phyloP scores from a whole-genome alignment of 768 basidiomycete species.

The Auriscalpium vulgare region DNA sequence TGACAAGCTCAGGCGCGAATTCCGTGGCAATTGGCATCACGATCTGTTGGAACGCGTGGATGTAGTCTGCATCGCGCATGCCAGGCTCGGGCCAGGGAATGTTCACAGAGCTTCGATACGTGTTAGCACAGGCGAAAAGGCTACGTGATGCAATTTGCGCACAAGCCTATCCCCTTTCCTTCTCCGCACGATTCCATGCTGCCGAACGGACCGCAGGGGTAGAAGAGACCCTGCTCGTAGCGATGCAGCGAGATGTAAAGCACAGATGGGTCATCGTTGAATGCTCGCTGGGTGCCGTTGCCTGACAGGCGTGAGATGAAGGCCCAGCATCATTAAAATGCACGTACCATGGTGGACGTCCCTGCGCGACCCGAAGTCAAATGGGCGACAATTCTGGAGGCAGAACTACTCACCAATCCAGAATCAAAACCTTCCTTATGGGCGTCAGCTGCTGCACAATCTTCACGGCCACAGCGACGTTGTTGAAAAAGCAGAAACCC shows the following conservation, averaged over 20 bases:
- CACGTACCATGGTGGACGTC: constrained; percentile 86
- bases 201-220: constrained; percentile 90
- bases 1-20: constrained; percentile 92
- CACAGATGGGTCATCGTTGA: constrained; percentile 86
- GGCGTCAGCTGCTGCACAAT: constrained; percentile 66
- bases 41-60: constrained; percentile 92
- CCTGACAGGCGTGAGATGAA: constrained; percentile 38
- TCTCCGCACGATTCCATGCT: constrained; percentile 80
- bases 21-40: constrained; percentile 97
- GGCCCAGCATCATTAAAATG: neutral
- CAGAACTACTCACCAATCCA: constrained; percentile 77
- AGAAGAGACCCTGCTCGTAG: constrained; percentile 87
- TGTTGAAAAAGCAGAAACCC: constrained; percentile 99
- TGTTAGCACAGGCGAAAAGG: neutral
- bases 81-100: constrained; percentile 87
- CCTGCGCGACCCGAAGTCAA: constrained; percentile 37
- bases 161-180: constrained; percentile 82
- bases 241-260: constrained; percentile 94
- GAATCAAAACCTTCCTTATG: constrained; percentile 77
- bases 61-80: constrained; percentile 93
- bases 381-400: neutral
- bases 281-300: constrained; percentile 95
- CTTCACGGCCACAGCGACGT: constrained; percentile 86
- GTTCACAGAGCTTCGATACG: constrained; percentile 72
- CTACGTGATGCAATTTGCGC: constrained; percentile 23